Evolutionary conservation across 805 yeast genomes (phyloP).

Genomic region (Sugiyamaella americana): DNA sequence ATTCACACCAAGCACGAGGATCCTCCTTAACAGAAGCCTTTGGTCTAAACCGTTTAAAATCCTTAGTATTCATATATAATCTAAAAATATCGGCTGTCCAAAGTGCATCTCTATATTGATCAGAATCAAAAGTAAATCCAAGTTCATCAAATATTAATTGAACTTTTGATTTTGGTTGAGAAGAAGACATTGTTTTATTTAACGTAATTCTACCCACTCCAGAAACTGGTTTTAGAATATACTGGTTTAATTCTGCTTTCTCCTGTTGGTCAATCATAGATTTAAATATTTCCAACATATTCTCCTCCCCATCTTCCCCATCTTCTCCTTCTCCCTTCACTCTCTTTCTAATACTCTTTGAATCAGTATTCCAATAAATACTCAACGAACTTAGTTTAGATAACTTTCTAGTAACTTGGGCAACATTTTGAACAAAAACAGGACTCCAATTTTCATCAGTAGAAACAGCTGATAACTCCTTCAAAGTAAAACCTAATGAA

Average conservation of each 20-base stretch:
- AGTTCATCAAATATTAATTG: conserved; percentile 82
- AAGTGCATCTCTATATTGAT: conserved; percentile 75
- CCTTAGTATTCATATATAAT: conserved; percentile 68
- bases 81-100: conserved; percentile 78
- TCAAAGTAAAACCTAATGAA: conserved; percentile 73
- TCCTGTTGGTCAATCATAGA: conserved; percentile 3
- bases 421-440: conserved; percentile 69
- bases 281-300: conserved; percentile 1
- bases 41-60: conserved; percentile 70
- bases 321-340: not conserved
- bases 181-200: conserved; percentile 59
- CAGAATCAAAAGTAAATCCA: conserved; percentile 76
- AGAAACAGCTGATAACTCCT: conserved; percentile 86
- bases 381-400: conserved; percentile 68
- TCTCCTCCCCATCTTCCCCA: not conserved
- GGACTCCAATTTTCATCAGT: conserved; percentile 83
- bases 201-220: conserved; percentile 80
- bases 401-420: conserved; percentile 64
- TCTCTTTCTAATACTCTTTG: conserved; percentile 35
- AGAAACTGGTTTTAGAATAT: conserved; percentile 74
- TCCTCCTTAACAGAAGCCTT: conserved; percentile 42
- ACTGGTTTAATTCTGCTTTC: conserved; percentile 23
- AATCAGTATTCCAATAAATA: conserved; percentile 77
- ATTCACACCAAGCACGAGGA: conserved; percentile 76
- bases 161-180: conserved; percentile 51